These are phyloP conservation scores for Lablab purpureus DNA, from an alignment of 306 rosid species.

Conservation along the genomic window DNA sequence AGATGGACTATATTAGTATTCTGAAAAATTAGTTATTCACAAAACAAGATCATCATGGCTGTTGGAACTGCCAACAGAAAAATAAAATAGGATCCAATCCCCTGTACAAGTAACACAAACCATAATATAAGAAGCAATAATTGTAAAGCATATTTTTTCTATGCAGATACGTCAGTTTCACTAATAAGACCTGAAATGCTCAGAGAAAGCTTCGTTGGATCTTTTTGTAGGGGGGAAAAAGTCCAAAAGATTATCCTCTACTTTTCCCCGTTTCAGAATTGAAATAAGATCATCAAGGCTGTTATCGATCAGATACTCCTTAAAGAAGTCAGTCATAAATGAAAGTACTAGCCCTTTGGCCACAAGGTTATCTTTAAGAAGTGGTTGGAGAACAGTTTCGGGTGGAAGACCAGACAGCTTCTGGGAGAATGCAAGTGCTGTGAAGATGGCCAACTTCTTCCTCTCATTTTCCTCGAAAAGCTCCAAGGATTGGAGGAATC, in stretches of 20 bases:
- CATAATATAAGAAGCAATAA: not conserved
- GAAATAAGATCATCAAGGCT: conserved; percentile 98
- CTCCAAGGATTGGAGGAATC: conserved; percentile 95
- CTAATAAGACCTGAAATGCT: conserved; percentile 83
- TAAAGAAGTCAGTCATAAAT: conserved; percentile 95
- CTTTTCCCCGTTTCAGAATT: conserved; percentile 93
- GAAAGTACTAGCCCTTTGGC: conserved; percentile 97
- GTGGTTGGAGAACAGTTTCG: conserved; percentile 96
- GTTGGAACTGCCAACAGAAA: not conserved
- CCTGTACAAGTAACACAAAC: conserved; percentile 1
- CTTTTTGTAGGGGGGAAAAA: conserved; percentile 90
- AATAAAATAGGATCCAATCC: conserved; percentile 9
- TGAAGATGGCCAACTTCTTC: conserved; percentile 98
- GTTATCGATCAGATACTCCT: conserved; percentile 92
- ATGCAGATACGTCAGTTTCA: not conserved
- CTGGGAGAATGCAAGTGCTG: conserved; percentile 99
- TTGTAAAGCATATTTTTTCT: not conserved
- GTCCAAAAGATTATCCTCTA: conserved; percentile 91
- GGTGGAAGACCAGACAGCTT: conserved; percentile 99
- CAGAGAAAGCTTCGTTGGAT: conserved; percentile 85
- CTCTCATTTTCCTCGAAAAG: conserved; percentile 99
- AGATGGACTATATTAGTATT: conserved; percentile 2
- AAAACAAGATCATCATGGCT: conserved; percentile 11
- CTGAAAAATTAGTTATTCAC: not conserved
- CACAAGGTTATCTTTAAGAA: conserved; percentile 98